Evolutionary conservation across 2,329 filamentous ascomycete species (phyloP).

Genomic region (Cercospora sesami): DNA sequence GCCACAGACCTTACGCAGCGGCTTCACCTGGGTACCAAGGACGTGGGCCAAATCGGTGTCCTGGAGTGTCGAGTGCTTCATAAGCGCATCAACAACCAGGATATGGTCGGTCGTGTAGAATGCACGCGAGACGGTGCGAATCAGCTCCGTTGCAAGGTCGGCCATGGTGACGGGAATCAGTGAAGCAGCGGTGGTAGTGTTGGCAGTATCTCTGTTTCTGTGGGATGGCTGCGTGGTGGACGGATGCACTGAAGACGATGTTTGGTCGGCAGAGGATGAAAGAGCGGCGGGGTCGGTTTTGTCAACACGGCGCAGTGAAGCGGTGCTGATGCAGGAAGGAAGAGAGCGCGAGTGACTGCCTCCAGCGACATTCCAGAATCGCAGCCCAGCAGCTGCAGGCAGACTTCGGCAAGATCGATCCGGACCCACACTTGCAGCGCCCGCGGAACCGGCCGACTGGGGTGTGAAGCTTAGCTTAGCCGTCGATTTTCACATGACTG

Average conservation of each 20-base stretch:
- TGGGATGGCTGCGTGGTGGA: background rate
- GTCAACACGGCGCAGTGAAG: slow-evolving; percentile 33
- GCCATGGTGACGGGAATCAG: slow-evolving; percentile 39
- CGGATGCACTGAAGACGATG: background rate
- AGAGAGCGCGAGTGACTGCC: slow-evolving; percentile 11
- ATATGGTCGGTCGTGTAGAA: slow-evolving; percentile 86
- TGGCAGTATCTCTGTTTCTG: background rate
- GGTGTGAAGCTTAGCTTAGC: background rate
- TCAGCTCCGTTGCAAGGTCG: slow-evolving; percentile 71
- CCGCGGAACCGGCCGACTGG: background rate
- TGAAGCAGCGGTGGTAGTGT: background rate
- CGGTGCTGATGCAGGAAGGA: slow-evolving; percentile 30
- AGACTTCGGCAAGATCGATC: background rate
- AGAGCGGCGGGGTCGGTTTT: slow-evolving; percentile 2
- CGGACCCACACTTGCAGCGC: background rate
- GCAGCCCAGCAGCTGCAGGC: background rate
- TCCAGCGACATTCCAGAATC: slow-evolving; percentile 7
- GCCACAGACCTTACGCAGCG: slow-evolving; percentile 84
- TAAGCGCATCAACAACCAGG: slow-evolving; percentile 76
- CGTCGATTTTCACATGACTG: slow-evolving; percentile 14
- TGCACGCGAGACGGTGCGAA: slow-evolving; percentile 80
- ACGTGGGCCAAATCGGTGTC: slow-evolving; percentile 69
- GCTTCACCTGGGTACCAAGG: slow-evolving; percentile 58
- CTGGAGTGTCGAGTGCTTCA: slow-evolving; percentile 71
- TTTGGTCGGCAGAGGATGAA: background rate